Conservation (phyloP, 2,329 filamentous ascomycete species). For the Sarocladium strictum region DNA sequence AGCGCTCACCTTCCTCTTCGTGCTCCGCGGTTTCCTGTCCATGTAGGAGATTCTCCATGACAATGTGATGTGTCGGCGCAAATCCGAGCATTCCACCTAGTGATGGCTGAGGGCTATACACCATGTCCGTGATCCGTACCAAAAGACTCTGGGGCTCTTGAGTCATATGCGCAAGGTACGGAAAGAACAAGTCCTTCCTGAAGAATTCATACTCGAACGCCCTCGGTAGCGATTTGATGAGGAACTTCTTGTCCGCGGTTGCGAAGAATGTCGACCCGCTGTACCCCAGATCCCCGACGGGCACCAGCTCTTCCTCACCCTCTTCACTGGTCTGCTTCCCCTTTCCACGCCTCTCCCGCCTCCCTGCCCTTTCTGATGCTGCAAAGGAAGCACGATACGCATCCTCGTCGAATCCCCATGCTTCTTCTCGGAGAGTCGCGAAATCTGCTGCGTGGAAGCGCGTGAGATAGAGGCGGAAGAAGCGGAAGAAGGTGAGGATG, state of each 20-base stretch:
- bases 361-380: constrained; percentile 34
- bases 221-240: constrained; percentile 66
- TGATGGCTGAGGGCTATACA: constrained; percentile 48
- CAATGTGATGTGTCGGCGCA: constrained; percentile 64
- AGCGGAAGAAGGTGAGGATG: constrained; percentile 21
- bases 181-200: constrained; percentile 55
- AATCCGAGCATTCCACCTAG: constrained; percentile 54
- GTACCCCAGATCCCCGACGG: constrained; percentile 66
- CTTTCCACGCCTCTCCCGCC: constrained; percentile 38
- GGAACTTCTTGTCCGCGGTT: constrained; percentile 58
- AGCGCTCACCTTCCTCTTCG: constrained; percentile 10
- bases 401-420: constrained; percentile 24
- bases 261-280: constrained; percentile 72
- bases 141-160: constrained; percentile 54
- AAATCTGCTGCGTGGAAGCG: constrained; percentile 18
- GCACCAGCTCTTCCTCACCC: constrained; percentile 34
- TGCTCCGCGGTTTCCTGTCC: constrained; percentile 38
- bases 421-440: constrained; percentile 15
- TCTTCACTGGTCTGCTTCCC: constrained; percentile 36
- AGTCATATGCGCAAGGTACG: constrained; percentile 60
- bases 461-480: constrained; percentile 21
- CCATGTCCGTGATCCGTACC: constrained; percentile 66
- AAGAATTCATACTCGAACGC: constrained; percentile 68
- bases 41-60: constrained; percentile 71
- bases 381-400: constrained; percentile 33